phyloP scores from a whole-genome alignment of 495 filamentous ascomycete genomes.

The Thozetella sp. region DNA sequence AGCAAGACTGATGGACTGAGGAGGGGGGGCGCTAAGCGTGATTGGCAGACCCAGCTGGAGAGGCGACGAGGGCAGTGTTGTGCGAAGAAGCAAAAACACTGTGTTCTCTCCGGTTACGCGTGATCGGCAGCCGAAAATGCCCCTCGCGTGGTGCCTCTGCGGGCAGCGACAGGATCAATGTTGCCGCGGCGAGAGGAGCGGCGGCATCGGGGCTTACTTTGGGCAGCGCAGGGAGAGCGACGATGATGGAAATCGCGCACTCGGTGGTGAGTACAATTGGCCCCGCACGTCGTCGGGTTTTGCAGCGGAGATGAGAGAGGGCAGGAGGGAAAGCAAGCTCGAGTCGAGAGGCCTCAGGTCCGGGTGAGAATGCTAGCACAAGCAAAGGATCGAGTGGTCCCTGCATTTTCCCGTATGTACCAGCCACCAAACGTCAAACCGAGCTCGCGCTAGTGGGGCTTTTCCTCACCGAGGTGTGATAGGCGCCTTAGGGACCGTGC shows the following conservation, averaged over 20 bases:
- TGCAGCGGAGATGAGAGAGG: neutral
- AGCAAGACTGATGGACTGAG: neutral
- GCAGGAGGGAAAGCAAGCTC: neutral
- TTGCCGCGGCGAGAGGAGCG: neutral
- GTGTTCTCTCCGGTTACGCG: conserved; percentile 1
- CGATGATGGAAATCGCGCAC: neutral
- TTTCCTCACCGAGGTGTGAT: too few species aligned
- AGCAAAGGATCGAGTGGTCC: conserved; percentile 1
- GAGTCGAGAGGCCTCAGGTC: neutral
- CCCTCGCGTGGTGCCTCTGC: neutral
- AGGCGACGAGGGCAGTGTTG: neutral
- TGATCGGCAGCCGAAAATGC: conserved; percentile 1
- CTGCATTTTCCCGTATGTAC: conserved; percentile 1
- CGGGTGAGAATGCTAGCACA: neutral
- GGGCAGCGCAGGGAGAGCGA: neutral
- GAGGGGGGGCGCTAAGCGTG: neutral
- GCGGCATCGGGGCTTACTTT: neutral
- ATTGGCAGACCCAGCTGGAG: neutral
- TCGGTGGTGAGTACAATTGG: neutral
- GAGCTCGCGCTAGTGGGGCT: neutral
- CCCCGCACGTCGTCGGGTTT: neutral
- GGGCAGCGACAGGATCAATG: conserved; percentile 1
- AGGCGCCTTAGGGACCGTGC: too few species aligned
- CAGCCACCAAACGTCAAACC: conserved; percentile 2
- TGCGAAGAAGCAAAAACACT: conserved; percentile 2